Conservation (phyloP, 192 early-diverging fungal species). For the Irineochytrium annulatum region DNA sequence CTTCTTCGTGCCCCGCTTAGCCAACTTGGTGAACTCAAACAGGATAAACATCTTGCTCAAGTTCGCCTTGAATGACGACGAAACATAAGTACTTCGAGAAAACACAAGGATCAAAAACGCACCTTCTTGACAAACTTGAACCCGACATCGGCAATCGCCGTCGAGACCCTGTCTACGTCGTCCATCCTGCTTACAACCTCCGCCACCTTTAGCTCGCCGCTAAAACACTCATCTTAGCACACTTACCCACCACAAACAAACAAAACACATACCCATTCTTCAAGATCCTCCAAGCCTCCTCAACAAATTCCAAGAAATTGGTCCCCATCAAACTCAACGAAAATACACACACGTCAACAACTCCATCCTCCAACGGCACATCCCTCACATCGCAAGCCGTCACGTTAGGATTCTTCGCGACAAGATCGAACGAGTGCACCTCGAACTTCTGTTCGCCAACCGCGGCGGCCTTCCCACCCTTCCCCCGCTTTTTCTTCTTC, state of each 20-base stretch:
- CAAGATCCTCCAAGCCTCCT: slow-evolving; percentile 83
- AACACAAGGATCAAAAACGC: slow-evolving; percentile 4
- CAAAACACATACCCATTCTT: slow-evolving; percentile 56
- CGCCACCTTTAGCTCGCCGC: slow-evolving; percentile 87
- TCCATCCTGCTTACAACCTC: slow-evolving; percentile 90
- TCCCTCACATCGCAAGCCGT: slow-evolving; percentile 84
- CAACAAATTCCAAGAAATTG: slow-evolving; percentile 86
- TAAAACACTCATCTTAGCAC: slow-evolving; percentile 23
- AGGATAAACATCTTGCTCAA: slow-evolving; percentile 91
- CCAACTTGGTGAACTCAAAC: slow-evolving; percentile 71
- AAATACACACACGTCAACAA: slow-evolving; percentile 84
- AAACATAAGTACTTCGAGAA: neutral
- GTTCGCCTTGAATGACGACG: slow-evolving; percentile 41
- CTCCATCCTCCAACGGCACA: slow-evolving; percentile 62
- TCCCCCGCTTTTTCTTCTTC: no score
- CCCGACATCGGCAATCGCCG: slow-evolving; percentile 65
- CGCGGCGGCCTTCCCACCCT: no score
- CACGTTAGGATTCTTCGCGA: slow-evolving; percentile 71
- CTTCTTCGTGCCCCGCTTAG: slow-evolving; percentile 14
- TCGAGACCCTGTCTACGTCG: slow-evolving; percentile 73
- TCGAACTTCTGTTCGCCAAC: slow-evolving; percentile 43
- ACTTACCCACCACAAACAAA: slow-evolving; percentile 1
- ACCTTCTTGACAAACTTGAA: slow-evolving; percentile 72
- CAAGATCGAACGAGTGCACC: slow-evolving; percentile 76
- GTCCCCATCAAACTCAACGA: slow-evolving; percentile 96